Evolutionary conservation across 2,329 filamentous ascomycete genomes (phyloP).

Genomic region (Penicillium rolfsii): DNA sequence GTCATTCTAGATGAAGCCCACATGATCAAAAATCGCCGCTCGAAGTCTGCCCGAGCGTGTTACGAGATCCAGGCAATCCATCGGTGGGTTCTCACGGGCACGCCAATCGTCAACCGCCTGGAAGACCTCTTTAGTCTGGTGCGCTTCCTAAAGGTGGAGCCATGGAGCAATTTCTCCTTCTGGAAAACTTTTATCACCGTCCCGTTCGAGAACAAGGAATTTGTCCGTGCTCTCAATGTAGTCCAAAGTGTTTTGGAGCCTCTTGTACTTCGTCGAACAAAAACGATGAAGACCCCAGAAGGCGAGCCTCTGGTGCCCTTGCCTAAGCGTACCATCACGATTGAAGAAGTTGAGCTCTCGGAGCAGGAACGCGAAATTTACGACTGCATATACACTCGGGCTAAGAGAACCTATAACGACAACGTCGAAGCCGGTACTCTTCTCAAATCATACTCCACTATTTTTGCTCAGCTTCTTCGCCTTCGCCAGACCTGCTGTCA

Average conservation of each 20-base stretch:
- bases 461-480: constrained; percentile 93
- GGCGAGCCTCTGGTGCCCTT: constrained; percentile 80
- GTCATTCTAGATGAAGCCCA: constrained; percentile 96
- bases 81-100: constrained; percentile 92
- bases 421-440: constrained; percentile 91
- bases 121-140: constrained; percentile 95
- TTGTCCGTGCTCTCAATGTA: constrained; percentile 89
- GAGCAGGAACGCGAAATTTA: constrained; percentile 87
- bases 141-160: constrained; percentile 88
- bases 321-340: constrained; percentile 77
- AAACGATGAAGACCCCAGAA: constrained; percentile 95
- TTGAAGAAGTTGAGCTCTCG: constrained; percentile 85
- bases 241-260: constrained; percentile 97
- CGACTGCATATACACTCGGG: constrained; percentile 81
- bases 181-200: constrained; percentile 99
- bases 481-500: constrained; percentile 94
- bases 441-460: constrained; percentile 93
- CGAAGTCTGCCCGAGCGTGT: constrained; percentile 93
- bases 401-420: constrained; percentile 79
- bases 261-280: constrained; percentile 90
- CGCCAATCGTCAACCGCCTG: constrained; percentile 92
- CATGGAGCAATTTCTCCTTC: constrained; percentile 98
- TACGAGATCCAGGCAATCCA: constrained; percentile 85
- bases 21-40: constrained; percentile 84
- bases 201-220: constrained; percentile 94